phyloP scores from a whole-genome alignment of 2,329 filamentous ascomycete genomes.

The Orbilia brochopaga region DNA sequence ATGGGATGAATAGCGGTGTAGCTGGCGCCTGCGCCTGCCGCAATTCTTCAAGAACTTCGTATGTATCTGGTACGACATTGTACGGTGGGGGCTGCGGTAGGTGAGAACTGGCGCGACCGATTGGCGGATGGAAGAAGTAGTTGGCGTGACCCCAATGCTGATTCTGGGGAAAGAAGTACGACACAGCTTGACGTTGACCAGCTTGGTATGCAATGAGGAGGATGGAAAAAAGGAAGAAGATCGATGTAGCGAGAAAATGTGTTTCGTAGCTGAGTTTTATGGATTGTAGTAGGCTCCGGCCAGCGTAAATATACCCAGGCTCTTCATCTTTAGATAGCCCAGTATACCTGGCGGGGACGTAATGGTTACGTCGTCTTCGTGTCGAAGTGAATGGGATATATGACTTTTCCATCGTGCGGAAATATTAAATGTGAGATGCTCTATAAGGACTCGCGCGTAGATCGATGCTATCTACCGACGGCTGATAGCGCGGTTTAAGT shows the following conservation, averaged over 20 bases:
- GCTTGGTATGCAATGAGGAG: background rate
- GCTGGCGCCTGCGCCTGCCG: slow-evolving; percentile 22
- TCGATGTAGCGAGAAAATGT: background rate
- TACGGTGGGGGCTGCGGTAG: background rate
- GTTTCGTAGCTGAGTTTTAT: background rate
- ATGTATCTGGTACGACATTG: slow-evolving; percentile 9
- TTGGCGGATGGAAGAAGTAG: slow-evolving; percentile 20
- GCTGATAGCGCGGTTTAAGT: too few species aligned
- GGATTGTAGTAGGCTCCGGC: background rate
- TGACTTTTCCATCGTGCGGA: background rate
- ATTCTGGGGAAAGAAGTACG: background rate
- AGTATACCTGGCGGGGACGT: slow-evolving; percentile 5
- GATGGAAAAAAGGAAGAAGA: background rate
- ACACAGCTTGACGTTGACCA: background rate
- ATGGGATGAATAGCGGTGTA: slow-evolving; percentile 66
- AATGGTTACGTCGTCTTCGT: background rate
- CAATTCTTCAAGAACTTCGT: slow-evolving; percentile 1
- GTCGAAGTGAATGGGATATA: background rate
- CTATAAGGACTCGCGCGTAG: too few species aligned
- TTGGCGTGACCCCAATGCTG: background rate
- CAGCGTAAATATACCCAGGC: background rate
- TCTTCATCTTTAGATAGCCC: slow-evolving; percentile 2
- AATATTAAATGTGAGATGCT: too few species aligned
- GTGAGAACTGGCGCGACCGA: background rate
- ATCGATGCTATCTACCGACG: too few species aligned